Evolutionary conservation across 345 rosid genomes (phyloP).

Genomic region (Melaleuca alternifolia): DNA sequence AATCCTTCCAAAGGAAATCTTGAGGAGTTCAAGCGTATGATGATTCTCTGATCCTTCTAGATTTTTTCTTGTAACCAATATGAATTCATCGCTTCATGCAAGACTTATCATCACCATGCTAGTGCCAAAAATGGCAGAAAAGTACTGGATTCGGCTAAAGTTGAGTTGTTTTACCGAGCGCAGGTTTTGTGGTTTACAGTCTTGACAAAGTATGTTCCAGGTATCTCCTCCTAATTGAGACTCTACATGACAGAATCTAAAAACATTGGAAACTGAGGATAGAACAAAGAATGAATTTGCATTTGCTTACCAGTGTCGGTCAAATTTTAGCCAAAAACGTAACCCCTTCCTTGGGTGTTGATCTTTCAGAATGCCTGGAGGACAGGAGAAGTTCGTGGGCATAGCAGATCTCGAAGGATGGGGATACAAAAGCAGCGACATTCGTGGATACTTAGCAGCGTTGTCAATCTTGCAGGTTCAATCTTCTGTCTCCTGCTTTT

Average conservation of each 20-base stretch:
- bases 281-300: neutral
- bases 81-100: neutral
- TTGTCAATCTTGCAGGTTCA: slow-evolving; percentile 73
- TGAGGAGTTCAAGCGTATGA: slow-evolving; percentile 78
- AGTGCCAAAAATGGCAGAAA: neutral
- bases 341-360: neutral
- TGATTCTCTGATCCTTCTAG: neutral
- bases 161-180: neutral
- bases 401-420: slow-evolving; percentile 82
- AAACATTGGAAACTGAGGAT: neutral
- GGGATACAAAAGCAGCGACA: slow-evolving; percentile 73
- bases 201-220: slow-evolving; percentile 64
- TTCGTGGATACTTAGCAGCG: slow-evolving; percentile 63
- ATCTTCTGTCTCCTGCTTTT: neutral
- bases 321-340: neutral
- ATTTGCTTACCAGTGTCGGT: neutral
- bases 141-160: neutral
- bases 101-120: neutral
- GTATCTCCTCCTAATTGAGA: slow-evolving; percentile 13
- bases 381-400: slow-evolving; percentile 58
- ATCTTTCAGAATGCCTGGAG: slow-evolving; percentile 55
- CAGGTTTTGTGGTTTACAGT: slow-evolving; percentile 58
- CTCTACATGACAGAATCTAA: neutral
- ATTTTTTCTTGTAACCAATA: neutral
- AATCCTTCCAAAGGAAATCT: slow-evolving; percentile 48